phyloP scores from a whole-genome alignment of 2,329 filamentous ascomycete species.

The Ilyonectria destructans region DNA sequence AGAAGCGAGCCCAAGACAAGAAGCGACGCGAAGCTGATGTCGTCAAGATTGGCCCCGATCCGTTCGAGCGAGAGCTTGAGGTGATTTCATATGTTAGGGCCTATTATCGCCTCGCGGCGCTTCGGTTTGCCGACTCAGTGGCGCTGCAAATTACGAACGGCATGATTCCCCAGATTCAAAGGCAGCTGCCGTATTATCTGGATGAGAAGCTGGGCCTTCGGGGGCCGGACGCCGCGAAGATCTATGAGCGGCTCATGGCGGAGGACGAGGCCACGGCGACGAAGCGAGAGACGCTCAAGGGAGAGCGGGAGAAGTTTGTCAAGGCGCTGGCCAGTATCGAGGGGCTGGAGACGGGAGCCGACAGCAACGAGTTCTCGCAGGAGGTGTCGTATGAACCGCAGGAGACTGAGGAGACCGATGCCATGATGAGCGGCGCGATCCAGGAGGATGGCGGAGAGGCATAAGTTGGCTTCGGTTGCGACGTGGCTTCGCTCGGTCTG shows the following conservation, averaged over 20 bases:
- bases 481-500: neutral
- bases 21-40: slow-evolving; percentile 60
- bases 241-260: slow-evolving; percentile 64
- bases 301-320: slow-evolving; percentile 63
- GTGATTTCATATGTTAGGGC: slow-evolving; percentile 76
- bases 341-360: slow-evolving; percentile 57
- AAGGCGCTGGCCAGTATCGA: slow-evolving; percentile 64
- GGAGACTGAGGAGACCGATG: slow-evolving; percentile 14
- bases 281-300: slow-evolving; percentile 59
- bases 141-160: slow-evolving; percentile 65
- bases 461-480: slow-evolving; percentile 17
- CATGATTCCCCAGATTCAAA: slow-evolving; percentile 63
- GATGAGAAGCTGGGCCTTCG: slow-evolving; percentile 62
- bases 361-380: slow-evolving; percentile 38
- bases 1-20: slow-evolving; percentile 64
- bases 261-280: slow-evolving; percentile 63
- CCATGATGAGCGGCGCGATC: slow-evolving; percentile 44
- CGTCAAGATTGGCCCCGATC: slow-evolving; percentile 69
- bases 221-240: slow-evolving; percentile 45
- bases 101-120: slow-evolving; percentile 79
- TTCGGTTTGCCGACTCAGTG: slow-evolving; percentile 74
- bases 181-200: slow-evolving; percentile 60
- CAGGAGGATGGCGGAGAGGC: slow-evolving; percentile 36
- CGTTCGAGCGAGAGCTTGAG: slow-evolving; percentile 72
- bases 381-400: slow-evolving; percentile 34